These are phyloP conservation scores for Dactylella cylindrospora DNA, from an alignment of 2,329 filamentous ascomycete species.

Conservation along the genomic window DNA sequence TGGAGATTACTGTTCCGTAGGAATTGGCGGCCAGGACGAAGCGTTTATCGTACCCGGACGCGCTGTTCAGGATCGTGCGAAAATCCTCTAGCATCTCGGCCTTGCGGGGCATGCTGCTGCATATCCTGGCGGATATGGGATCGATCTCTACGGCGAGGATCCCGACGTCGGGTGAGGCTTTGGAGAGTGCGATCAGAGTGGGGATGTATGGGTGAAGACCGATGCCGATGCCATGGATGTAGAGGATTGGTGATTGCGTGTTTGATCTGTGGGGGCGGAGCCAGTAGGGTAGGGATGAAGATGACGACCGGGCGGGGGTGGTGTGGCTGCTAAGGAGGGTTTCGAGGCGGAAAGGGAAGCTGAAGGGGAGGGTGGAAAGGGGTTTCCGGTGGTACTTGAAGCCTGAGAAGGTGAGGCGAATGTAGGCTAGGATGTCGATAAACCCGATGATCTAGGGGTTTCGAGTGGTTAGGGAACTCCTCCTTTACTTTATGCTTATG, in stretches of 20 bases:
- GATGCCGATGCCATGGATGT: conserved; percentile 66
- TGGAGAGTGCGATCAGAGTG: conserved; percentile 60
- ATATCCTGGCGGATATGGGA: conserved; percentile 52
- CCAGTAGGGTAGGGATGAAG: conserved; percentile 51
- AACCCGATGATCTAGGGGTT: conserved; percentile 48
- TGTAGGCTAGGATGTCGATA: conserved; percentile 51
- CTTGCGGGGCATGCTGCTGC: conserved; percentile 17
- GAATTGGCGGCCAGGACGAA: conserved; percentile 61
- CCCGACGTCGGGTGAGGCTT: conserved; percentile 51
- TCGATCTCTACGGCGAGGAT: conserved; percentile 54
- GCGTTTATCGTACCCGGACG: conserved; percentile 55
- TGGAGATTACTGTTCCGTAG: conserved; percentile 53
- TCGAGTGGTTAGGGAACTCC: conserved; percentile 18
- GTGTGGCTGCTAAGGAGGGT: conserved; percentile 53
- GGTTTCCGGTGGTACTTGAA: conserved; percentile 57
- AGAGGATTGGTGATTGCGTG: conserved; percentile 61
- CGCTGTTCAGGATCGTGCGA: conserved; percentile 10
- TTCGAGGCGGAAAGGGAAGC: conserved; percentile 61
- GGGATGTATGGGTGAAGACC: conserved; percentile 62
- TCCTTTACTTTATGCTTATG: no score
- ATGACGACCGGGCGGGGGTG: conserved; percentile 14
- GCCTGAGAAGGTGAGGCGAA: conserved; percentile 53
- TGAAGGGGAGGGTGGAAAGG: conserved; percentile 52
- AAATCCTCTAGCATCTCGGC: conserved; percentile 12
- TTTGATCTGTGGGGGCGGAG: conserved; percentile 63